Base-by-base conservation (phyloP, 768 basidiomycete species). In the Panus rudis region DNA sequence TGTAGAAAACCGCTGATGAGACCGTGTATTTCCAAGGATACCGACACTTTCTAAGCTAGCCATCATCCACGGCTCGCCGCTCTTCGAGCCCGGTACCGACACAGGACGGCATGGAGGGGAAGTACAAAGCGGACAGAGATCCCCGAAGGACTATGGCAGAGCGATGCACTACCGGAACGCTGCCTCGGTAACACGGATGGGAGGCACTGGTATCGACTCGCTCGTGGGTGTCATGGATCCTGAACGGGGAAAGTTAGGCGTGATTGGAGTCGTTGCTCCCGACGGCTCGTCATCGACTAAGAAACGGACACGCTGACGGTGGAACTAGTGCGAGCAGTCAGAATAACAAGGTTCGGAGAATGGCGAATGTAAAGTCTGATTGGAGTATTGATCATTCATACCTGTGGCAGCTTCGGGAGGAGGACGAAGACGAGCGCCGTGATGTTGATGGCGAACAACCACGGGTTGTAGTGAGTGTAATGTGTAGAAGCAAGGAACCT, bases 401-500 rank as follows among this genome's bases (percentile, higher is more conserved):
- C 92, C 67, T 86, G 81, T 31, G 96, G 96, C n/a, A 98, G 74
- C 65, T 98, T 98, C 22, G 96, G 93, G 50, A 96, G 82, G 47
- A 98, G 77, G 20, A 87, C 86, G 48, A 93, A 61, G 12, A 88
- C 71, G 19, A 84, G 70, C 2, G 91, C 84, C 3, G 84, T 69
- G 48, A 98, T 72, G 57, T 98, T 98, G 58, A 99, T 68, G 25
- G 86, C 80, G 60, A 99, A 99, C 41, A 94, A 55, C 76, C 87
- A 92, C 7, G 89, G 92, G 52, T 99, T 81, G 64, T 98, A 99
- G 55, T 90, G 82, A 14, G 93, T 97, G 72, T 97, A 99, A 61
- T 99, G 96, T 1, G 96, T 99, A 14, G 96, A 97, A 30, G 88
- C 82, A 21, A 99, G 75, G 69, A 99, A 99, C 24, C 94, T 97